Conservation (phyloP, 1,139 yeast species). For the Magnusiomyces tetraspermus region DNA sequence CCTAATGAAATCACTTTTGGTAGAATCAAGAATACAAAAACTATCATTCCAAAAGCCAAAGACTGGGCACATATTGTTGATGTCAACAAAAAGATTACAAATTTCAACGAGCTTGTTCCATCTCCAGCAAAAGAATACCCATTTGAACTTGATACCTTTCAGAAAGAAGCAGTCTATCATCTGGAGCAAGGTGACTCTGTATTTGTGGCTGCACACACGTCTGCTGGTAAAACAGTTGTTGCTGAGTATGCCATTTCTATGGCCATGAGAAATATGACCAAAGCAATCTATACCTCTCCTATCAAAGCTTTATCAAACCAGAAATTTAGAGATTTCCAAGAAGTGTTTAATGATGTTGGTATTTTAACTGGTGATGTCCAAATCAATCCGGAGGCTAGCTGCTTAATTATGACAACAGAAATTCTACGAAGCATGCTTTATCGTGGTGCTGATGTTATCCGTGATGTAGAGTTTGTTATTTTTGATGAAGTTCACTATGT, state of each 20-base stretch:
- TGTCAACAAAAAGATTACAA: conserved; percentile 68
- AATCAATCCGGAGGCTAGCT: conserved; percentile 92
- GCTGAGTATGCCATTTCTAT: conserved; percentile 99
- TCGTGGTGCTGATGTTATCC: conserved; percentile 87
- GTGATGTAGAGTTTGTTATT: conserved; percentile 95
- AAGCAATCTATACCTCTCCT: conserved; percentile 95
- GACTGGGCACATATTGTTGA: conserved; percentile 97
- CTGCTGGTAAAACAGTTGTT: conserved; percentile 98
- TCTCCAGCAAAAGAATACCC: conserved; percentile 92
- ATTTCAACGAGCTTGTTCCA: conserved; percentile 81
- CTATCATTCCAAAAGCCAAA: conserved; percentile 34
- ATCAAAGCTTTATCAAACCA: conserved; percentile 95
- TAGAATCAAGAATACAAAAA: conserved; percentile 26
- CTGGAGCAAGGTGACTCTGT: conserved; percentile 96
- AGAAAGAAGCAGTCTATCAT: conserved; percentile 93
- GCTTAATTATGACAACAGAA: conserved; percentile 96
- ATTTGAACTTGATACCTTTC: conserved; percentile 87
- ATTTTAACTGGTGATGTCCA: conserved; percentile 98
- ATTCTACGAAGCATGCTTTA: conserved; percentile 87
- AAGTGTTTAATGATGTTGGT: conserved; percentile 93
- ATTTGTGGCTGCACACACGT: conserved; percentile 96
- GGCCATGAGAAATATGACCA: conserved; percentile 78
- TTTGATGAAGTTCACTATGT: conserved; percentile 96
- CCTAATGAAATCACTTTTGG: conserved; percentile 54
- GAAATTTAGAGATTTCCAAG: conserved; percentile 84